Evolutionary conservation across 441 rosid species (phyloP).

Genomic region (Adansonia madagascariensis): DNA sequence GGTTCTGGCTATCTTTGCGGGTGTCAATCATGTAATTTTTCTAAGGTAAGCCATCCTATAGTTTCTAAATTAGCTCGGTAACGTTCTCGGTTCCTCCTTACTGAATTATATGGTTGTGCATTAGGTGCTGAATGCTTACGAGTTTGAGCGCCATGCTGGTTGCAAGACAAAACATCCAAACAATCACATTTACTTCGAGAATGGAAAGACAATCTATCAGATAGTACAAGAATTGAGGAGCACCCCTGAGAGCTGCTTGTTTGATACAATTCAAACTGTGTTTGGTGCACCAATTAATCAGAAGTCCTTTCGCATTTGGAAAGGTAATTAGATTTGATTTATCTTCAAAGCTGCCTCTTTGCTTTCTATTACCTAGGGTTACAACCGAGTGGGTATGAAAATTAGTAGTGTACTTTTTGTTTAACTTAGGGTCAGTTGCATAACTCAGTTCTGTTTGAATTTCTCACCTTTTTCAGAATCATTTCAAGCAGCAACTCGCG

Average conservation of each 20-base stretch:
- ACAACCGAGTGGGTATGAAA: background rate
- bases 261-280: conserved; percentile 62
- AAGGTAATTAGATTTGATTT: conserved; percentile 43
- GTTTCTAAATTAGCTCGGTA: background rate
- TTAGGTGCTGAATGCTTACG: conserved; percentile 73
- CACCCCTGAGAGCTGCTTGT: conserved; percentile 59
- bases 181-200: conserved; percentile 76
- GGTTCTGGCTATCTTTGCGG: conserved; percentile 80
- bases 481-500: conserved; percentile 70
- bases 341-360: background rate
- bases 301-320: conserved; percentile 71
- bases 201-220: conserved; percentile 76
- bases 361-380: background rate
- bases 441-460: background rate
- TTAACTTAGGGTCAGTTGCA: background rate
- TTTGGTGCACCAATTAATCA: conserved; percentile 74
- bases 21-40: conserved; percentile 60
- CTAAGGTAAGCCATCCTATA: conserved; percentile 52
- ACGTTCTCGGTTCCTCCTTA: conserved; percentile 18
- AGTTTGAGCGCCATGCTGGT: conserved; percentile 77
- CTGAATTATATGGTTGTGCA: conserved; percentile 22
- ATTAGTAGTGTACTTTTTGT: background rate
- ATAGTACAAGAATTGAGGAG: conserved; percentile 75
- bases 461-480: conserved; percentile 47
- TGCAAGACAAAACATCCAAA: conserved; percentile 86